Percentiles rank a stretch among this genome's conserved stretches.
phyloP scores from a whole-genome alignment of 441 rosid species.

The Croton laevigatus region DNA sequence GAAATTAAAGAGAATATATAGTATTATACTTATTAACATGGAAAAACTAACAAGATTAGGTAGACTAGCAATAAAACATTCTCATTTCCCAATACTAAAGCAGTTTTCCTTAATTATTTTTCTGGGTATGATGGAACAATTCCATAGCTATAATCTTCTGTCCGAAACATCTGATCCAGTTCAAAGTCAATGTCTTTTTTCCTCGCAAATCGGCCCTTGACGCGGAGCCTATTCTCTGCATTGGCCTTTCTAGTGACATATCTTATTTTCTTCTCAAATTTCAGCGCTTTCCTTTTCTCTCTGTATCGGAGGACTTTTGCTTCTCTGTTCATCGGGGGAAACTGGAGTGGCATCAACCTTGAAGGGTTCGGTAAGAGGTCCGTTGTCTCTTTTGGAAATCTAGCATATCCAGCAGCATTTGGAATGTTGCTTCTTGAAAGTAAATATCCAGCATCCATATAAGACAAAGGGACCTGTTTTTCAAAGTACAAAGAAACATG shows the following conservation, averaged over 20 bases:
- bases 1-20: not conserved
- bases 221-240: constrained; percentile 31
- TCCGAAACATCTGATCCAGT: constrained; percentile 25
- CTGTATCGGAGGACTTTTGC: constrained; percentile 8
- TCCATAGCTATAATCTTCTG: constrained; percentile 24
- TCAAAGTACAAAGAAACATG: not conserved
- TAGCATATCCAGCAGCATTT: constrained; percentile 15
- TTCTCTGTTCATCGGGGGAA: constrained; percentile 17
- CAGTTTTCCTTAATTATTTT: not conserved
- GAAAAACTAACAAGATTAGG: not conserved
- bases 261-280: constrained; percentile 12
- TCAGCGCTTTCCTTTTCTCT: constrained; percentile 9
- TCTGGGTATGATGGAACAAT: constrained; percentile 22
- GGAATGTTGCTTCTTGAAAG: constrained; percentile 14
- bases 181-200: constrained; percentile 26
- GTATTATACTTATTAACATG: constrained; percentile 3
- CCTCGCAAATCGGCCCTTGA: constrained; percentile 33
- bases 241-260: constrained; percentile 22
- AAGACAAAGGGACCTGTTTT: constrained; percentile 20
- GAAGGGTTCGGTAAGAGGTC: constrained; percentile 19
- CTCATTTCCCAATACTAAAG: not conserved
- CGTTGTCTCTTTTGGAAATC: constrained; percentile 10
- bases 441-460: constrained; percentile 16
- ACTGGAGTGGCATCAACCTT: constrained; percentile 20
- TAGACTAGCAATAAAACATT: not conserved